Evolutionary conservation across 768 basidiomycete species (phyloP).

Genomic region (Suillus weaverae): DNA sequence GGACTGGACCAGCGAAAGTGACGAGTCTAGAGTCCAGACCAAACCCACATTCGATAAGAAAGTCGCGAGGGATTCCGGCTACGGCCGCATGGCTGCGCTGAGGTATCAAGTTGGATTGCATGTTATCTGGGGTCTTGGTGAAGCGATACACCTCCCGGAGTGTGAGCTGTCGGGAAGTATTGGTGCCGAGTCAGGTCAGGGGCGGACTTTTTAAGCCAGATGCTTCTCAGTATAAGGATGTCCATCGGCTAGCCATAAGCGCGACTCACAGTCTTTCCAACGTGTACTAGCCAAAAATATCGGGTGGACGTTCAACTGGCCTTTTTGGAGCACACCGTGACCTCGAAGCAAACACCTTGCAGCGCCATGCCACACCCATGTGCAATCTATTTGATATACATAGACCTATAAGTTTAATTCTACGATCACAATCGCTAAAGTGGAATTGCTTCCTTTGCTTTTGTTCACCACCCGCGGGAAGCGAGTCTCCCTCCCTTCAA

Average conservation of each 20-base stretch:
- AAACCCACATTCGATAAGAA: too few species aligned
- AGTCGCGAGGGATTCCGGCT: too few species aligned
- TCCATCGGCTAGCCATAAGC: not conserved
- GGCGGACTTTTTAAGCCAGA: not conserved
- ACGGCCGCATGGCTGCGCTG: too few species aligned
- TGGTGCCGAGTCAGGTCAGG: not conserved
- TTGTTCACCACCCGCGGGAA: conserved; percentile 60
- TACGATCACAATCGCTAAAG: not conserved
- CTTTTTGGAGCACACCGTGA: not conserved
- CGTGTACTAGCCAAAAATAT: not conserved
- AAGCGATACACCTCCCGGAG: too few species aligned
- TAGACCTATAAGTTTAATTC: conserved; percentile 11
- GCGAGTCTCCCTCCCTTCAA: conserved; percentile 73
- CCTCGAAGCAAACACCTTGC: not conserved
- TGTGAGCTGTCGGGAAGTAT: not conserved
- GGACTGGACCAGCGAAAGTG: too few species aligned
- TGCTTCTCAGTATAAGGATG: not conserved
- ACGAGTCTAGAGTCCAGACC: too few species aligned
- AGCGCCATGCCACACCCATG: not conserved
- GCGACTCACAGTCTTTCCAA: not conserved
- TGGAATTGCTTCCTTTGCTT: conserved; percentile 3
- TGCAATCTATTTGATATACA: not conserved
- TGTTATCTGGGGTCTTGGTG: too few species aligned
- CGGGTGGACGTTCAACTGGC: not conserved
- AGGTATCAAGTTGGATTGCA: too few species aligned